These are phyloP conservation scores for Wallacemonas sp. DNA, from an alignment of 208 protist species.

Conservation along the genomic window DNA sequence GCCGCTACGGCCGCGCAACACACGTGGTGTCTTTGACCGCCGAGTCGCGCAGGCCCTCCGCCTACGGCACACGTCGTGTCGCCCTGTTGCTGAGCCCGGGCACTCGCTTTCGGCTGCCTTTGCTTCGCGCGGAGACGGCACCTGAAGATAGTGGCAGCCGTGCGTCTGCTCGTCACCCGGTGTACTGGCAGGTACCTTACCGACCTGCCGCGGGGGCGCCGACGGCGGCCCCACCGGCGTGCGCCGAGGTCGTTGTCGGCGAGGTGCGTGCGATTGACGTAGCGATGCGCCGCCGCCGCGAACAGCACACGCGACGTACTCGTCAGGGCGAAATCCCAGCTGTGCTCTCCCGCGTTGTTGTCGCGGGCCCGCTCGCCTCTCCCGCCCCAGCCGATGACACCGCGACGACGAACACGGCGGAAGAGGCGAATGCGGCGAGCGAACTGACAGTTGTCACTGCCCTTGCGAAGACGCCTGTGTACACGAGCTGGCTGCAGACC, in stretches of 20 bases:
- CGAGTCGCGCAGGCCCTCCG: constrained; percentile 13
- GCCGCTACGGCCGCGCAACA: constrained; percentile 8
- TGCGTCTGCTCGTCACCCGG: neutral
- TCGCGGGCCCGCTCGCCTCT: too few relatives aligned
- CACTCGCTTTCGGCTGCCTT: constrained; percentile 27
- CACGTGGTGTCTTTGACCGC: constrained; percentile 27
- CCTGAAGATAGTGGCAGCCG: too few relatives aligned
- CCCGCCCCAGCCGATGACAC: too few relatives aligned
- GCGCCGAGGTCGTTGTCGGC: constrained; percentile 56
- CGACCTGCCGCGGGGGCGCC: neutral
- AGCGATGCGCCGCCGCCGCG: constrained; percentile 8
- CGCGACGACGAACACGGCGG: too few relatives aligned
- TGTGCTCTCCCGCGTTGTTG: neutral
- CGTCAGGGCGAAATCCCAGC: neutral
- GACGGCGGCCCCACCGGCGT: constrained; percentile 14
- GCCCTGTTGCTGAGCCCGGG: constrained; percentile 43
- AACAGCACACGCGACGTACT: neutral
- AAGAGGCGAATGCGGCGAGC: too few relatives aligned
- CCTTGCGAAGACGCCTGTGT: neutral
- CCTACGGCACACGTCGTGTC: constrained; percentile 25
- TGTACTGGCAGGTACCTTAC: constrained; percentile 1
- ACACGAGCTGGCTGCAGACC: constrained; percentile 4
- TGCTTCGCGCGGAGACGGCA: constrained; percentile 11
- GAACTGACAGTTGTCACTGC: too few relatives aligned
- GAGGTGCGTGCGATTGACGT: constrained; percentile 31